phyloP scores from a whole-genome alignment of 768 basidiomycete genomes.

The Agaricus bisporus region DNA sequence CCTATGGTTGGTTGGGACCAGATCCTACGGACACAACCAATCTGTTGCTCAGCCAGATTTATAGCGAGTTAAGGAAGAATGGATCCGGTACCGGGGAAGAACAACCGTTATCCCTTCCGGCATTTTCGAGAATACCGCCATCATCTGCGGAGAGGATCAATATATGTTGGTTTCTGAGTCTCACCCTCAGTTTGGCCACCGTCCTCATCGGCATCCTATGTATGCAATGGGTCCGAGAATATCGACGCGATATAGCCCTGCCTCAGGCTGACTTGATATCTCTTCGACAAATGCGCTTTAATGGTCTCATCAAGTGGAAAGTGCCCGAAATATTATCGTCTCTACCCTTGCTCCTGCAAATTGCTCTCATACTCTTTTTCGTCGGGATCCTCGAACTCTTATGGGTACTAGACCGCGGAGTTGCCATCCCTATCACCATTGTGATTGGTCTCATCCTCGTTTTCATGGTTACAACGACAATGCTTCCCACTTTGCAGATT shows the following conservation, averaged over 20 bases:
- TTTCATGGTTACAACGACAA: conserved; percentile 17
- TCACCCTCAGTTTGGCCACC: conserved; percentile 15
- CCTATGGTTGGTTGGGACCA: conserved; percentile 17
- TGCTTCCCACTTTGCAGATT: conserved; percentile 19
- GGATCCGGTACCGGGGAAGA: neutral
- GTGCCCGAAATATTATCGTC: conserved; percentile 21
- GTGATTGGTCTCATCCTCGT: conserved; percentile 16
- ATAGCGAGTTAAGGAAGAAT: neutral
- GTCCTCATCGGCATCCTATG: conserved; percentile 17
- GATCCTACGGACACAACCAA: conserved; percentile 12
- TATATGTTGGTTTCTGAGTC: conserved; percentile 17
- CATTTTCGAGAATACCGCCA: neutral
- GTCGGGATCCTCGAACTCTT: conserved; percentile 22
- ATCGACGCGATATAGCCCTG: conserved; percentile 11
- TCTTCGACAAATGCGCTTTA: conserved; percentile 22
- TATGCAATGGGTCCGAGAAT: conserved; percentile 21
- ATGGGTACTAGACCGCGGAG: conserved; percentile 17
- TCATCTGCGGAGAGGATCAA: conserved; percentile 11
- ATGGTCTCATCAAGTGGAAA: conserved; percentile 23
- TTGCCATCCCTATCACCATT: conserved; percentile 16
- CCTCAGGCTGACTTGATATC: conserved; percentile 10
- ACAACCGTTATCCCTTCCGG: neutral
- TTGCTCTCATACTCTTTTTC: conserved; percentile 25
- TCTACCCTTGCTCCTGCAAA: conserved; percentile 24
- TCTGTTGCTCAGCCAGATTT: neutral